A percentile compares a stretch with the other conserved stretches of the same genome.
These are phyloP conservation scores for Paragyromitra xinjiangensis DNA, from an alignment of 495 filamentous ascomycete genomes.

Conservation along the genomic window DNA sequence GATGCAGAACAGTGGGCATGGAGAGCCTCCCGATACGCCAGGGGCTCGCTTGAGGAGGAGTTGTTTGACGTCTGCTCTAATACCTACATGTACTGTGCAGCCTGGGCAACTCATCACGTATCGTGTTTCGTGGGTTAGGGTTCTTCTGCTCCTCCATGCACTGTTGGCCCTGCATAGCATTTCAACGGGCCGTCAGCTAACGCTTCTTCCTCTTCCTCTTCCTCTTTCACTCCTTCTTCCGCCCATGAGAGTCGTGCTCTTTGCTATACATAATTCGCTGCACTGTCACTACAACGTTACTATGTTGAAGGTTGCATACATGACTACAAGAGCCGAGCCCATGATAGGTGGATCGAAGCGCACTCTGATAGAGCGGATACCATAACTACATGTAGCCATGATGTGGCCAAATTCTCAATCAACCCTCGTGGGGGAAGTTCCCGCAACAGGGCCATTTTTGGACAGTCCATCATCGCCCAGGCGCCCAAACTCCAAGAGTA, in stretches of 20 bases:
- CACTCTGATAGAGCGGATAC: not conserved
- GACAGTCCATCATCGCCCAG: conserved; percentile 17
- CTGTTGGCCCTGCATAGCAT: too few species aligned
- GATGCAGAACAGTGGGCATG: conserved; percentile 45
- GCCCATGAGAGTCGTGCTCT: too few species aligned
- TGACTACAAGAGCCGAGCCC: not conserved
- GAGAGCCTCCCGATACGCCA: conserved; percentile 22
- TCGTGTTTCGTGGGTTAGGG: conserved; percentile 23
- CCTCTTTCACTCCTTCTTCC: too few species aligned
- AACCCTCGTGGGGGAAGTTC: conserved; percentile 42
- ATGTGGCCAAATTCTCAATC: conserved; percentile 41
- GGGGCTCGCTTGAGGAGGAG: conserved; percentile 8
- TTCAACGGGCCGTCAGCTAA: too few species aligned
- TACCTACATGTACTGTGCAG: too few species aligned
- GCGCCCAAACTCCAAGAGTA: not conserved
- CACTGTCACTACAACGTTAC: not conserved
- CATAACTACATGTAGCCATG: not conserved
- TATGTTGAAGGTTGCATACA: conserved; percentile 6
- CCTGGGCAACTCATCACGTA: not conserved
- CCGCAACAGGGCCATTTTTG: conserved; percentile 19
- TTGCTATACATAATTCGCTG: not conserved
- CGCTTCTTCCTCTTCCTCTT: too few species aligned
- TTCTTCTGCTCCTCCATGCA: not conserved
- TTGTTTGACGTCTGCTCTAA: too few species aligned
- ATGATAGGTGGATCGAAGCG: too few species aligned